Percentiles rank a stretch among this genome's conserved stretches.
These are phyloP conservation scores for Scheffersomyces illinoinensis DNA, from an alignment of 1,139 yeast genomes.

Conservation along the genomic window DNA sequence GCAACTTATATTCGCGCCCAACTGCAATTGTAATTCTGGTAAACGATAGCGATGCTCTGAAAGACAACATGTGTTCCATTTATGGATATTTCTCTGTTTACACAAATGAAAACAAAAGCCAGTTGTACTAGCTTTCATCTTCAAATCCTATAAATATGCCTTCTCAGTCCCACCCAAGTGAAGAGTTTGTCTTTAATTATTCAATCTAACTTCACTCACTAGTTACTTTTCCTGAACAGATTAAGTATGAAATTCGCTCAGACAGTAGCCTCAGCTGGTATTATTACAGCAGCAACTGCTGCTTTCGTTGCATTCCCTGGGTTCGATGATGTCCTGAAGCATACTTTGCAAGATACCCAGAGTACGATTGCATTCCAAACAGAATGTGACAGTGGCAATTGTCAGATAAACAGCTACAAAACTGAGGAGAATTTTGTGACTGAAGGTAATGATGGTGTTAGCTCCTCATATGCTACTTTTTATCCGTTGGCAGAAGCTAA, in stretches of 20 bases:
- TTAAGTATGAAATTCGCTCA: background rate
- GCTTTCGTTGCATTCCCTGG: background rate
- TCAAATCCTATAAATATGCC: background rate
- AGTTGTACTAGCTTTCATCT: background rate
- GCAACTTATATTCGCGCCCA: background rate
- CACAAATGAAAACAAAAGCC: background rate
- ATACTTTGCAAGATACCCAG: background rate
- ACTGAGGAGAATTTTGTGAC: constrained; percentile 12
- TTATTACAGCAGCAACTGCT: background rate
- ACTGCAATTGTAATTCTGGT: background rate
- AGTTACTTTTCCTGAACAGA: background rate
- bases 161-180: background rate
- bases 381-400: background rate
- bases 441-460: constrained; percentile 6
- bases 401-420: background rate
- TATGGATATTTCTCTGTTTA: background rate
- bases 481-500: constrained; percentile 10
- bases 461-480: constrained; percentile 13
- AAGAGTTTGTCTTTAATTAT: background rate
- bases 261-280: background rate
- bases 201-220: background rate
- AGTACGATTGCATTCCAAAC: background rate
- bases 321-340: background rate
- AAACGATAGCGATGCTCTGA: background rate
- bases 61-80: background rate